Evolutionary conservation across 2,329 filamentous ascomycete genomes (phyloP).

Genomic region (Exserohilum rostratum): DNA sequence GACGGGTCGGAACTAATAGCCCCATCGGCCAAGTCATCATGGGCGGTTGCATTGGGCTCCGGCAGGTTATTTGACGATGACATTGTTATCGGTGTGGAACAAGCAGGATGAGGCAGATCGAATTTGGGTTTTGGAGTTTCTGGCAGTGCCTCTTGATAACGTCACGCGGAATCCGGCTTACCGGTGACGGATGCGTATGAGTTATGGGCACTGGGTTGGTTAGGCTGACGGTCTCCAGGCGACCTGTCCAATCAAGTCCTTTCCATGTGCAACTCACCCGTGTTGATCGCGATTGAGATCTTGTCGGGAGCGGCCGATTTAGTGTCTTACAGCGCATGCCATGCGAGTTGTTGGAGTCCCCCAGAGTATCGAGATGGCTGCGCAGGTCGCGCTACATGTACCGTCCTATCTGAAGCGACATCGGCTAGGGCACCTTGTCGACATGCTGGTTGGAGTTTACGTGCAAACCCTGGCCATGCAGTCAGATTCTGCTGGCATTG

Average conservation of each 20-base stretch:
- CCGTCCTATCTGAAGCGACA: not conserved
- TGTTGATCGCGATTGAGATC: constrained; percentile 11
- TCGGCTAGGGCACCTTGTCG: not conserved
- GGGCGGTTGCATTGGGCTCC: constrained; percentile 2
- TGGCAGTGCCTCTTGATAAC: constrained; percentile 8
- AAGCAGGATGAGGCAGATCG: not conserved
- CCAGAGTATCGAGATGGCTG: not conserved
- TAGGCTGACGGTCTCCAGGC: constrained; percentile 5
- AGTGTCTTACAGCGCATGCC: not conserved
- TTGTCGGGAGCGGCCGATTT: constrained; percentile 9
- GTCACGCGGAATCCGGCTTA: constrained; percentile 6
- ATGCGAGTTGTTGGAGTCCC: not conserved
- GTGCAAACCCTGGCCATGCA: not conserved
- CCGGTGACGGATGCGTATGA: constrained; percentile 12
- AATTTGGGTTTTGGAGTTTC: not conserved
- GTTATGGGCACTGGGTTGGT: constrained; percentile 10
- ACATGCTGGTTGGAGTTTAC: not conserved
- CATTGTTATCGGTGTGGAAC: not conserved
- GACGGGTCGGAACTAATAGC: constrained; percentile 32
- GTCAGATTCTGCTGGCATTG: not conserved
- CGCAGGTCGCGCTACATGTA: not conserved
- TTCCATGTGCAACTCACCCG: not conserved
- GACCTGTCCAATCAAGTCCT: constrained; percentile 15
- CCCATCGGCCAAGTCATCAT: constrained; percentile 16
- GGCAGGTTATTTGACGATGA: constrained; percentile 2